phyloP scores from a whole-genome alignment of 2,329 filamentous ascomycete genomes.

The Penicillium brevicompactum region DNA sequence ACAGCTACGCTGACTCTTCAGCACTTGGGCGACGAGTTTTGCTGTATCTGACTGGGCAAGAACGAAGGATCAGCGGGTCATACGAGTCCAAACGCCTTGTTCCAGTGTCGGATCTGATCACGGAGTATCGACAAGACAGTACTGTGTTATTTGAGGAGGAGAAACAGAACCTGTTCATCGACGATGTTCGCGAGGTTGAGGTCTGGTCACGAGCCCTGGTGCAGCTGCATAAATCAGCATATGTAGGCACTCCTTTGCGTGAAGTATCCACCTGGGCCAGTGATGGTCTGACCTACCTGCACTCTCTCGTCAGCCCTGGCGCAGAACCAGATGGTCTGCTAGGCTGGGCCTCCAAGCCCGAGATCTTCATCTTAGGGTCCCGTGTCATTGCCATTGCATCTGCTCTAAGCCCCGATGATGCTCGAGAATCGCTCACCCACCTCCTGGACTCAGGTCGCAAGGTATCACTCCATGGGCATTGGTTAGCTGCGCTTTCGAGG shows the following conservation, averaged over 20 bases:
- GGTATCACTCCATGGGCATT: conserved; percentile 34
- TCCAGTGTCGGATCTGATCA: conserved; percentile 33
- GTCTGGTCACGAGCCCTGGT: conserved; percentile 65
- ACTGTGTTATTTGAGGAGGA: conserved; percentile 76
- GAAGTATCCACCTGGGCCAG: conserved; percentile 35
- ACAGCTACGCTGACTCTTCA: conserved; percentile 35
- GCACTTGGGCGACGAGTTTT: conserved; percentile 40
- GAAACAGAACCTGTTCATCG: conserved; percentile 92
- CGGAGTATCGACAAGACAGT: conserved; percentile 39
- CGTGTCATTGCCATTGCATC: conserved; percentile 42
- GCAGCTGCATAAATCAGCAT: conserved; percentile 26
- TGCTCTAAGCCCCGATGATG: conserved; percentile 28
- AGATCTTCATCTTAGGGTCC: conserved; percentile 59
- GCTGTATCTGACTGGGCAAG: conserved; percentile 41
- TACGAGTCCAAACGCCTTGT: conserved; percentile 14
- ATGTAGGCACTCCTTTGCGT: conserved; percentile 22
- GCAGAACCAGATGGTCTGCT: conserved; percentile 63
- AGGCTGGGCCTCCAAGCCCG: conserved; percentile 70
- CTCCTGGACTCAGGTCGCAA: conserved; percentile 27
- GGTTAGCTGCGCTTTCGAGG: conserved; percentile 32
- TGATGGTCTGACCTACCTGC: conserved; percentile 34
- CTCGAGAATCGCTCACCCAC: conserved; percentile 27
- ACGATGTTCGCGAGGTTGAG: conserved; percentile 72
- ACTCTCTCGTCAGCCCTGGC: conserved; percentile 24
- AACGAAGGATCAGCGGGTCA: conserved; percentile 26